Conservation (phyloP, 192 early-diverging fungal species). For the Phycomyces nitens region DNA sequence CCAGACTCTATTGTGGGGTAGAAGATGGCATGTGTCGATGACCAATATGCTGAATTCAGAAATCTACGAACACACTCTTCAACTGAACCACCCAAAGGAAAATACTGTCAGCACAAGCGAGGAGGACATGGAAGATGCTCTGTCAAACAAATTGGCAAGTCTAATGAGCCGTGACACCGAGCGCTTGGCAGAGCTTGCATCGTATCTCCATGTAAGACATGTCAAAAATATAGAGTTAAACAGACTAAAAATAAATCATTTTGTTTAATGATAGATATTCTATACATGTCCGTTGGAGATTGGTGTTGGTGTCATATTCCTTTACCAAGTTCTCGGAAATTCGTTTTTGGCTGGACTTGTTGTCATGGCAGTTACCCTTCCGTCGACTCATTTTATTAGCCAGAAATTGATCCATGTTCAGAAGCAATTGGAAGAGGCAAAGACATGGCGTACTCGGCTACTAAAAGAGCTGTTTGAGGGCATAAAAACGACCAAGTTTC, state of each 20-base stretch:
- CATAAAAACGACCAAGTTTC: constrained; percentile 91
- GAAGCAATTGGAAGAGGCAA: constrained; percentile 51
- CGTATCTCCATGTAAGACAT: constrained; percentile 52
- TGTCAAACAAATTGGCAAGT: constrained; percentile 53
- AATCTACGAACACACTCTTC: constrained; percentile 48
- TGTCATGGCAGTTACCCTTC: constrained; percentile 65
- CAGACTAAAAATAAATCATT: too few relatives aligned
- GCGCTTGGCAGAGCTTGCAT: constrained; percentile 53
- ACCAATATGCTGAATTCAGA: constrained; percentile 51
- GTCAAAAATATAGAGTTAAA: background rate
- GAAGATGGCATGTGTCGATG: constrained; percentile 49
- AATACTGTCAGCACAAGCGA: constrained; percentile 20
- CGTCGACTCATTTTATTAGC: constrained; percentile 54
- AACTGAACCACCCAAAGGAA: constrained; percentile 28
- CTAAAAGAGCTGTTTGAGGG: constrained; percentile 68
- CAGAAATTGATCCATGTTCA: constrained; percentile 53
- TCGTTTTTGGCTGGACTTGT: constrained; percentile 76
- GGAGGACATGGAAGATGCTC: constrained; percentile 22
- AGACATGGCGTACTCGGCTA: constrained; percentile 72
- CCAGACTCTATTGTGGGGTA: constrained; percentile 47
- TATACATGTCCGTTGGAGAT: constrained; percentile 69
- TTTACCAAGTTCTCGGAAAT: constrained; percentile 73
- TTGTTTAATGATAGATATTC: constrained; percentile 44
- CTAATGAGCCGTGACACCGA: constrained; percentile 74
- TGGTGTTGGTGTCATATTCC: constrained; percentile 58